Conservation (phyloP, 2,329 filamentous ascomycete genomes). For the Xylaria sp. region DNA sequence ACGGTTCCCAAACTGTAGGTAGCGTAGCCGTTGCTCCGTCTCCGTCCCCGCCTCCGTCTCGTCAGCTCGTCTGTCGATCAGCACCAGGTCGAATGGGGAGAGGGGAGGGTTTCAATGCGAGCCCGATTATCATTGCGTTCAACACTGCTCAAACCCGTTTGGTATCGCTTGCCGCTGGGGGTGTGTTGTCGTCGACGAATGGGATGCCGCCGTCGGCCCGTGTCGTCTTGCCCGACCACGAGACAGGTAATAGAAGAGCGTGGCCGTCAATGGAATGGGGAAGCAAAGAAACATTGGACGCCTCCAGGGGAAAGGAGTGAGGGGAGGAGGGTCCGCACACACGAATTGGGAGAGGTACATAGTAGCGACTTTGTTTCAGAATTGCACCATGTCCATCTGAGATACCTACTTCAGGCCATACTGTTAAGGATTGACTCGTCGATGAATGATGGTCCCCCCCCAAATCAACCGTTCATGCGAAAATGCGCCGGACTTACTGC, state of each 20-base stretch:
- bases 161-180: conserved; percentile 27
- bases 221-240: neutral
- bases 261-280: conserved; percentile 20
- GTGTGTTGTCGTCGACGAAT: conserved; percentile 19
- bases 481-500: neutral
- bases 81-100: neutral
- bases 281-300: conserved; percentile 2
- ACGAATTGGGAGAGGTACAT: neutral
- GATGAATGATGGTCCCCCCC: neutral
- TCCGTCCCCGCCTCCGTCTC: too few relatives aligned
- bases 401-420: neutral
- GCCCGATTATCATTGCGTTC: too few relatives aligned
- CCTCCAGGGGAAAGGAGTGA: neutral
- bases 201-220: neutral
- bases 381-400: neutral
- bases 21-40: neutral
- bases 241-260: conserved; percentile 1
- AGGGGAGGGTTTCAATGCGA: too few relatives aligned
- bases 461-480: neutral
- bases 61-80: too few relatives aligned
- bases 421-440: neutral
- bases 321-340: neutral
- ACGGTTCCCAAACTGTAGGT: neutral
- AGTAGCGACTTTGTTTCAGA: neutral
- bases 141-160: conserved; percentile 18